Percentiles rank a stretch among this genome's conserved stretches.
Evolutionary conservation across 2,329 filamentous ascomycete genomes (phyloP).

Genomic region (Trichoderma gracile): DNA sequence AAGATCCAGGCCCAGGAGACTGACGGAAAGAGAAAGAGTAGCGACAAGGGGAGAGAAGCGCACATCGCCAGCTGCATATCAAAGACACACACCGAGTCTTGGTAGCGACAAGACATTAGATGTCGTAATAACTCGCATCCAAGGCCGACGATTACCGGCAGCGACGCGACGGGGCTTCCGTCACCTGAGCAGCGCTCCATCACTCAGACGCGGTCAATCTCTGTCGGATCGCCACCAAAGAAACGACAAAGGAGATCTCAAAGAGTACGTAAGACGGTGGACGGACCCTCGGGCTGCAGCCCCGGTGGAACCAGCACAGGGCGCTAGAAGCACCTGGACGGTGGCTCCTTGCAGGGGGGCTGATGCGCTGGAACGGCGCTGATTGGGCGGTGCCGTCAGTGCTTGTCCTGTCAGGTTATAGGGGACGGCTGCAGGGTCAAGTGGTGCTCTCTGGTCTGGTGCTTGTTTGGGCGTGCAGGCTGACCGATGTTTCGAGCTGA

Average conservation of each 20-base stretch:
- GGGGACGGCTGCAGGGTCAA: too few species aligned
- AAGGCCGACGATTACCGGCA: conserved; percentile 23
- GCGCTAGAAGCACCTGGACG: too few species aligned
- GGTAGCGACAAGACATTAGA: background rate
- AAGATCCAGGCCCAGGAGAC: too few species aligned
- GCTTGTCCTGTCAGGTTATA: background rate
- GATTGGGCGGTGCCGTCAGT: background rate
- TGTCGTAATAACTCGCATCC: background rate
- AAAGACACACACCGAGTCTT: background rate
- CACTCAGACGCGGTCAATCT: background rate
- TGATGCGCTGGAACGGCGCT: background rate
- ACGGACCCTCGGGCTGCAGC: conserved; percentile 8
- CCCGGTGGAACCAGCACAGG: too few species aligned
- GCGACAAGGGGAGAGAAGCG: too few species aligned
- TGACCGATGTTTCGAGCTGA: too few species aligned
- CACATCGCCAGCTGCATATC: too few species aligned
- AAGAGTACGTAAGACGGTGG: conserved; percentile 6
- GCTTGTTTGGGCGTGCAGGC: too few species aligned
- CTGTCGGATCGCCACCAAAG: conserved; percentile 12
- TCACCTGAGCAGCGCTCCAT: background rate
- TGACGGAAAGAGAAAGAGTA: too few species aligned
- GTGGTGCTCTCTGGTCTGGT: too few species aligned
- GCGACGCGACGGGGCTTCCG: background rate
- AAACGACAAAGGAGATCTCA: too few species aligned
- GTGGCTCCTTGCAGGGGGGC: background rate